phyloP scores from a whole-genome alignment of 352 stramenopile species.

The Phytophthora brassicae region DNA sequence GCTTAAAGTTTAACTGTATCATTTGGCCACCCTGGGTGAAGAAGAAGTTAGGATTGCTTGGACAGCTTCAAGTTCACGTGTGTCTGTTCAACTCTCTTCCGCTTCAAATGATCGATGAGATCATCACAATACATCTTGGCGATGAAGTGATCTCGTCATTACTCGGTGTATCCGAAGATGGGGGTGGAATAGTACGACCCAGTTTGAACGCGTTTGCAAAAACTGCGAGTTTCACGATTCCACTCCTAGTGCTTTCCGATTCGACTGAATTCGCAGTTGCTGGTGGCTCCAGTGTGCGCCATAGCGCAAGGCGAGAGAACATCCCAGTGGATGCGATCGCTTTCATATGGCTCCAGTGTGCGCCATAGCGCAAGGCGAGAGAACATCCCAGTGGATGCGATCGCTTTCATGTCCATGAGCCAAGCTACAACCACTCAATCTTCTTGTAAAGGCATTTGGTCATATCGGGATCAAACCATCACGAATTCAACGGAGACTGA shows the following conservation, averaged over 20 bases:
- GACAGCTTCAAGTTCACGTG: slow-evolving; percentile 35
- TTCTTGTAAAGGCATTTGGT: slow-evolving; percentile 3
- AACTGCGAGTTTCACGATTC: slow-evolving; percentile 9
- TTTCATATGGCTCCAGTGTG: slow-evolving; percentile 22
- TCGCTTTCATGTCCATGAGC: slow-evolving; percentile 18
- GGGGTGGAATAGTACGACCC: slow-evolving; percentile 12
- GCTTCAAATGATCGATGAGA: slow-evolving; percentile 20
- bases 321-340: slow-evolving; percentile 19
- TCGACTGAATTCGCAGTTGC: slow-evolving; percentile 10
- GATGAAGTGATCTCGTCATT: slow-evolving; percentile 16
- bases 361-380: slow-evolving; percentile 18
- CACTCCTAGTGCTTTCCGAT: slow-evolving; percentile 28
- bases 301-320: slow-evolving; percentile 17
- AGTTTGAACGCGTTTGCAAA: slow-evolving; percentile 17
- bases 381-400: slow-evolving; percentile 12
- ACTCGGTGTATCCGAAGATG: slow-evolving; percentile 13
- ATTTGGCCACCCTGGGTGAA: slow-evolving; percentile 32
- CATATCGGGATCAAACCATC: slow-evolving; percentile 12
- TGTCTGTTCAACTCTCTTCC: slow-evolving; percentile 34
- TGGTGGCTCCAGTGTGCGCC: slow-evolving; percentile 17
- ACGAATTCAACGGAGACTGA: not conserved
- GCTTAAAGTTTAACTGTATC: slow-evolving; percentile 14
- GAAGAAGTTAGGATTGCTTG: slow-evolving; percentile 23
- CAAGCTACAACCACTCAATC: not conserved
- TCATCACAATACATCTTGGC: slow-evolving; percentile 33